phyloP scores from a whole-genome alignment of 2,329 filamentous ascomycete genomes.

The Scleromitrula shiraiana region DNA sequence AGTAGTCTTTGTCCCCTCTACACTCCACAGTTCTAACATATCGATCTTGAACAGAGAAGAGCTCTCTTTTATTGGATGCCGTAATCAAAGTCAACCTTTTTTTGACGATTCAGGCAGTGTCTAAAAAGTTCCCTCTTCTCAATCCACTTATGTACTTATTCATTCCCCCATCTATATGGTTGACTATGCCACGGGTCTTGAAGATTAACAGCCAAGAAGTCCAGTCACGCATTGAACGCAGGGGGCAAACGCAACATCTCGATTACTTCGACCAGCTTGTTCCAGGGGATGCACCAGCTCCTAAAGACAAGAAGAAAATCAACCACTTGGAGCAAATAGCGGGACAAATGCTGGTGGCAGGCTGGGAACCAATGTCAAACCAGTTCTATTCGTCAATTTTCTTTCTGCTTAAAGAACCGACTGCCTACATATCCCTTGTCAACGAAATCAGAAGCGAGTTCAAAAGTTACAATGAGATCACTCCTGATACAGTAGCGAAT shows the following conservation, averaged over 20 bases:
- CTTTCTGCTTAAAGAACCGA: slow-evolving; percentile 1
- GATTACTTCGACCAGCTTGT: background rate
- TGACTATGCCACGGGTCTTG: background rate
- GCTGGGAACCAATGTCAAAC: background rate
- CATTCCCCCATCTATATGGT: background rate
- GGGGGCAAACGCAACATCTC: background rate
- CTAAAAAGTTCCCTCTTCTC: background rate
- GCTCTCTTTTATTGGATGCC: background rate
- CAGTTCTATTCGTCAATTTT: slow-evolving; percentile 6
- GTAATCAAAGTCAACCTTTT: background rate
- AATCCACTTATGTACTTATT: background rate
- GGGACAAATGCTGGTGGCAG: slow-evolving; percentile 4
- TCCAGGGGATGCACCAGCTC: background rate
- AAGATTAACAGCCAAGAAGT: background rate
- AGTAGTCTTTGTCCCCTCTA: background rate
- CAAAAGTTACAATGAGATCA: slow-evolving; percentile 33
- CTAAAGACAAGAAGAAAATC: slow-evolving; percentile 1
- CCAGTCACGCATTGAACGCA: background rate
- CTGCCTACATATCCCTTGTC: background rate
- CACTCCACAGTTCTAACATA: background rate
- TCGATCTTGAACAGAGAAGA: background rate
- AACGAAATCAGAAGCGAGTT: slow-evolving; percentile 36
- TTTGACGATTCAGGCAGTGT: background rate
- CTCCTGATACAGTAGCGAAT: slow-evolving; percentile 22
- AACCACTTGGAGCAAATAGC: slow-evolving; percentile 4